phyloP scores from a whole-genome alignment of 495 filamentous ascomycete genomes.

The Cenococcum geophilum region DNA sequence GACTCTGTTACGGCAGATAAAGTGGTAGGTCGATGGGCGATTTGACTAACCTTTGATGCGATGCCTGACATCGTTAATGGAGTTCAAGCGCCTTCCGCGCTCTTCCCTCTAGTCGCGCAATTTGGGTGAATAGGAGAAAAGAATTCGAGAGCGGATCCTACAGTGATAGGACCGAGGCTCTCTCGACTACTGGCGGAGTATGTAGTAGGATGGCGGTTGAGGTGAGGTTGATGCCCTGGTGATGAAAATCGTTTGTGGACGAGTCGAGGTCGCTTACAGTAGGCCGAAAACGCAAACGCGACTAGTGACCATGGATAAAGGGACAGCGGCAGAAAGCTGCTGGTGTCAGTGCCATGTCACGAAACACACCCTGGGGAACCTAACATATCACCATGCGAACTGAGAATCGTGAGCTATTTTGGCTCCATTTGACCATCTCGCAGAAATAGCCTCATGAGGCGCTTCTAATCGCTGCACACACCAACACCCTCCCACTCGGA shows the following conservation, averaged over 20 bases:
- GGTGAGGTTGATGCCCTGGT: constrained; percentile 13
- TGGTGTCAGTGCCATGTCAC: neutral
- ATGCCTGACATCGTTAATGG: constrained; percentile 35
- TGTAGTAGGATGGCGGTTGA: constrained; percentile 11
- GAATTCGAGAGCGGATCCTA: constrained; percentile 27
- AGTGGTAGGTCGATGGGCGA: neutral
- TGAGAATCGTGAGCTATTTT: too few relatives aligned
- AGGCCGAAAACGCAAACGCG: constrained; percentile 1
- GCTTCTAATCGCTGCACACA: too few relatives aligned
- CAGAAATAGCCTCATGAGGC: too few relatives aligned
- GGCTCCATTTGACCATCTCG: neutral
- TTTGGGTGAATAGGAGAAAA: constrained; percentile 11
- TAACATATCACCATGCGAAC: too few relatives aligned
- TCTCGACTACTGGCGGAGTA: neutral
- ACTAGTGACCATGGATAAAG: neutral
- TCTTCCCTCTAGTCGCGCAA: constrained; percentile 31
- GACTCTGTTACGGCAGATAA: neutral
- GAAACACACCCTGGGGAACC: neutral
- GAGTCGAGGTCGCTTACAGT: constrained; percentile 17
- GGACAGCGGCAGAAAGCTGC: neutral
- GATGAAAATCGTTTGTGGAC: constrained; percentile 19
- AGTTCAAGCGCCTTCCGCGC: constrained; percentile 37
- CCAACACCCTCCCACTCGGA: too few relatives aligned
- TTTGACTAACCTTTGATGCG: constrained; percentile 39
- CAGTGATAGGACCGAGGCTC: constrained; percentile 26